Conservation (phyloP, 495 filamentous ascomycete genomes). For the Neurospora pannonica region DNA sequence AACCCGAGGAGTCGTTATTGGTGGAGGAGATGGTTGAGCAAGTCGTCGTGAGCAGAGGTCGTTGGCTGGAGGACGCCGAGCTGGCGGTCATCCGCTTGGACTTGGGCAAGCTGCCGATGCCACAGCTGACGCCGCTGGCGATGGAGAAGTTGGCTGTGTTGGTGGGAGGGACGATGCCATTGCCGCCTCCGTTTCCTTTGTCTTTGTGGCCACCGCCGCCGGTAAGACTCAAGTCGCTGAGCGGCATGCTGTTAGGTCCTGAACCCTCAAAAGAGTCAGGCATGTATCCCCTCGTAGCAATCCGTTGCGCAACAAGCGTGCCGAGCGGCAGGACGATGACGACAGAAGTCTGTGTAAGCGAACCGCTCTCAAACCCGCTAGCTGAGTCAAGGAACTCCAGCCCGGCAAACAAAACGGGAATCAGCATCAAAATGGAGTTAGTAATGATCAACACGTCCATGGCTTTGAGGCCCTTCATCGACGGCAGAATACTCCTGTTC, state of each 20-base stretch:
- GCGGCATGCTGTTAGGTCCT: not conserved
- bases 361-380: conserved; percentile 42
- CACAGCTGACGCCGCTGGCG: not conserved
- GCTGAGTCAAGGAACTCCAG: conserved; percentile 41
- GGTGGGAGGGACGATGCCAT: not conserved
- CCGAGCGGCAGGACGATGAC: conserved; percentile 71
- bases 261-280: not conserved
- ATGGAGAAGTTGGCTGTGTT: not conserved
- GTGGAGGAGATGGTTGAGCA: not conserved
- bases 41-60: not conserved
- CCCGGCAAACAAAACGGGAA: conserved; percentile 71
- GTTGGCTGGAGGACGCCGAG: not conserved
- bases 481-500: conserved; percentile 22
- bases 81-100: not conserved
- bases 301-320: conserved; percentile 60
- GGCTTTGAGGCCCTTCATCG: conserved; percentile 16
- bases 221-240: not conserved
- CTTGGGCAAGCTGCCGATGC: not conserved
- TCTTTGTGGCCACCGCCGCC: not conserved
- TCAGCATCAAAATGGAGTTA: conserved; percentile 44
- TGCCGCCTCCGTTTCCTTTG: not conserved
- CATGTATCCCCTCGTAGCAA: conserved; percentile 10
- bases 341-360: conserved; percentile 57
- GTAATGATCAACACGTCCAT: conserved; percentile 32
- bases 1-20: not conserved